These are phyloP conservation scores for Diaporthe nobilis DNA, from an alignment of 2,329 filamentous ascomycete genomes.

Conservation along the genomic window DNA sequence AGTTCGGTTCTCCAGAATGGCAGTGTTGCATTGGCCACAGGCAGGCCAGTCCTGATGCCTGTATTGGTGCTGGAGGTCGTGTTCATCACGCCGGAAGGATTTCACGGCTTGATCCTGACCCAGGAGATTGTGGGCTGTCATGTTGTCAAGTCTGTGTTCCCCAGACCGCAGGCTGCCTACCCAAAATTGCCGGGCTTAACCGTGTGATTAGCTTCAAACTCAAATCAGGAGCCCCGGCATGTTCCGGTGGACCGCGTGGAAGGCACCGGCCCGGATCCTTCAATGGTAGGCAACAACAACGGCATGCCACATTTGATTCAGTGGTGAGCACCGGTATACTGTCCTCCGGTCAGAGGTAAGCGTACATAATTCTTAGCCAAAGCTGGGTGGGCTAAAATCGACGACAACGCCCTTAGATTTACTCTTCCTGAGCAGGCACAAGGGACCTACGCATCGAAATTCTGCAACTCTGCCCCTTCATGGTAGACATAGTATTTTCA, in stretches of 20 bases:
- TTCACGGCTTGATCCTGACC: background rate
- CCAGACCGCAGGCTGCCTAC: background rate
- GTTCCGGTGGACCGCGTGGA: background rate
- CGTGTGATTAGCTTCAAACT: slow-evolving; percentile 13
- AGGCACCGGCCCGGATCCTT: slow-evolving; percentile 27
- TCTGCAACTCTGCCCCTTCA: background rate
- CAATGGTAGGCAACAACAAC: background rate
- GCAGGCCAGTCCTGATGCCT: background rate
- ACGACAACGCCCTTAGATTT: background rate
- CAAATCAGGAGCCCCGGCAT: slow-evolving; percentile 12
- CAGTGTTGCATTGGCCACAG: slow-evolving; percentile 30
- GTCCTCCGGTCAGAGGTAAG: background rate
- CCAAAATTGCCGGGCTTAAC: background rate
- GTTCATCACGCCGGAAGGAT: background rate
- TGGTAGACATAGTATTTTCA: background rate
- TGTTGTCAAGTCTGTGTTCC: background rate
- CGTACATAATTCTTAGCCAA: background rate
- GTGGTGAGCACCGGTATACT: background rate
- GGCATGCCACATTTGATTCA: background rate
- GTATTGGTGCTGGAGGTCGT: background rate
- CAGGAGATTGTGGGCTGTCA: background rate
- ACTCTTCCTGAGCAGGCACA: background rate
- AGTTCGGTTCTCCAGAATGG: slow-evolving; percentile 58
- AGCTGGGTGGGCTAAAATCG: background rate
- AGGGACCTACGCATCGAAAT: background rate